Conservation (phyloP, 2,329 filamentous ascomycete genomes). For the Ceratocystis cacaofunesta region DNA sequence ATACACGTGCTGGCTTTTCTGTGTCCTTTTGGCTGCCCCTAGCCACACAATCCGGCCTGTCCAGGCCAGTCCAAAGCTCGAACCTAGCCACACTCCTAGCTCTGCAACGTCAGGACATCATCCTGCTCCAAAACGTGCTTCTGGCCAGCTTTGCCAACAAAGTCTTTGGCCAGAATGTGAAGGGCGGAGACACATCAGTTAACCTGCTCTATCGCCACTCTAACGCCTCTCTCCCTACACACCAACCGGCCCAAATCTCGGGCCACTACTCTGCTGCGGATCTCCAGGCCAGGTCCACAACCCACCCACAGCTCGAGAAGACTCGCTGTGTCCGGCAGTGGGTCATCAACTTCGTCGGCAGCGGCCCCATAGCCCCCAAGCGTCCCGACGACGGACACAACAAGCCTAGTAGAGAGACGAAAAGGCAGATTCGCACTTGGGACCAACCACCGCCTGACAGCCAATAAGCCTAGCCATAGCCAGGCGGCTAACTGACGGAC, state of each 20-base stretch:
- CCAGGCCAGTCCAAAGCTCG: background rate
- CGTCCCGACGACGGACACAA: conserved; percentile 16
- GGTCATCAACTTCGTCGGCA: conserved; percentile 53
- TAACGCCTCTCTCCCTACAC: conserved; percentile 33
- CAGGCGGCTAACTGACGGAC: background rate
- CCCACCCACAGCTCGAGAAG: conserved; percentile 43
- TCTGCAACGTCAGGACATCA: conserved; percentile 57
- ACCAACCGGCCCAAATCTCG: conserved; percentile 35
- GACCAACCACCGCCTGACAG: conserved; percentile 11
- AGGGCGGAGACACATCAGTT: conserved; percentile 49
- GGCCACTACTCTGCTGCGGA: conserved; percentile 43
- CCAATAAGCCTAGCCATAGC: background rate
- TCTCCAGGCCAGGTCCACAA: conserved; percentile 25
- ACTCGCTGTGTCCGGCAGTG: conserved; percentile 56
- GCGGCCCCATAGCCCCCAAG: background rate
- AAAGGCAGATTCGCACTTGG: conserved; percentile 15
- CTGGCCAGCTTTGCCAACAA: conserved; percentile 58
- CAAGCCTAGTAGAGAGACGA: conserved; percentile 18
- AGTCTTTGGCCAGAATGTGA: conserved; percentile 78
- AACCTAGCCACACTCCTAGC: conserved; percentile 24
- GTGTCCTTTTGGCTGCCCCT: conserved; percentile 67
- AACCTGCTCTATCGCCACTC: conserved; percentile 47
- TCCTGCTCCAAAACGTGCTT: conserved; percentile 67
- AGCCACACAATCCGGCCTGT: conserved; percentile 18
- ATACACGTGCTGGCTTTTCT: conserved; percentile 65